Base-by-base conservation (phyloP, 306 rosid genomes). In the Vigna angularis region DNA sequence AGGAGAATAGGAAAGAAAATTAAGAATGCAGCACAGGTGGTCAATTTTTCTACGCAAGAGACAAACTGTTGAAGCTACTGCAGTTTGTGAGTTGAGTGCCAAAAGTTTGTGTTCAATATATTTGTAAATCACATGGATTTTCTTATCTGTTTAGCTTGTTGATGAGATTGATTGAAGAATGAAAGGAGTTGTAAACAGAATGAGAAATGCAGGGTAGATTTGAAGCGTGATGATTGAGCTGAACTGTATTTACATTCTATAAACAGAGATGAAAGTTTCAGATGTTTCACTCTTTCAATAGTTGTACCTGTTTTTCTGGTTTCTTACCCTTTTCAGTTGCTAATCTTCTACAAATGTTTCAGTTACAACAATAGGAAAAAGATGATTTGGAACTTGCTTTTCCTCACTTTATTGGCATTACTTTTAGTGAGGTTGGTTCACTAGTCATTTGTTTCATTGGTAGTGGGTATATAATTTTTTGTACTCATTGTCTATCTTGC, bases 301-400 rank as follows among this genome's bases (percentile, higher is more conserved):
- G 28, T 17, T 59, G 24, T 51, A 38, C 65, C 50, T 75, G 15
- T 50, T 50, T 63, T 58, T 50, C 66, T 56, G 73, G 38, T 49
- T 44, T 40, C 66, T 10, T 67, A 66, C 38, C 49, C 44, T 70
- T 20, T 63, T 3, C 17, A 16, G 58, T 79, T 67, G 57, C 79
- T 76, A 13, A 66, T 65, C 26, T 69, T 74, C 56, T 30, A 30
- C 34, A 66, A 62, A 77, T 83, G 82, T 85, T 75, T 79, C 98
- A 94, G 97, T 80, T 94, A 89, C 89, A 94, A 94, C 90, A 94
- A 94, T 75, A 90, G 83, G 86, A 87, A 83, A 75, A 94, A 94
- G 85, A 51, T 81, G 61, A 84, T 88, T 42, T 94, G 98, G 98
- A 92, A 86, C 82, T 80, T 89, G 77, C 83, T 92, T 68, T 90